Base-by-base conservation (phyloP, 495 filamentous ascomycete species). In the Aspergillus funiculosus region DNA sequence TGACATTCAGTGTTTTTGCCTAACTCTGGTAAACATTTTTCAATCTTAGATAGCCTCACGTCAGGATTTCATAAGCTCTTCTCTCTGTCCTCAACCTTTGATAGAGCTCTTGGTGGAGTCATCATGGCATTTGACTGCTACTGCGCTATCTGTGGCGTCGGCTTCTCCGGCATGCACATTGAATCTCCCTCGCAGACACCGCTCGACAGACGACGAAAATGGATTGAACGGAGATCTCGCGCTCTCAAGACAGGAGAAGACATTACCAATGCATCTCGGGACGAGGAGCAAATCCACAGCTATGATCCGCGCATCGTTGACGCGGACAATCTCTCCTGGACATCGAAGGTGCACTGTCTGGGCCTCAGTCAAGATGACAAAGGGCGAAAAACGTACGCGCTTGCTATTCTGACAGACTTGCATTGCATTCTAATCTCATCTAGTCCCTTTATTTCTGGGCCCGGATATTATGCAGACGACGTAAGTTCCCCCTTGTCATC, bases 41-140 rank as follows among this genome's bases (percentile, higher is more conserved):
- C n/a, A n/a, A n/a, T n/a, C n/a, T n/a, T n/a, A n/a, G n/a, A n/a
- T n/a, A n/a, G n/a, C n/a, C n/a, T n/a, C n/a, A n/a, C n/a, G n/a
- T n/a, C n/a, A n/a, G n/a, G n/a, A n/a, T n/a, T n/a, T n/a, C n/a
- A n/a, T n/a, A n/a, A n/a, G n/a, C n/a, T n/a, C n/a, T n/a, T n/a
- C n/a, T n/a, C n/a, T n/a, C n/a, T n/a, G n/a, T n/a, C n/a, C n/a
- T n/a, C n/a, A n/a, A n/a, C n/a, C n/a, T n/a, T n/a, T n/a, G n/a
- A n/a, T n/a, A n/a, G n/a, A n/a, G n/a, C n/a, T n/a, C n/a, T n/a
- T n/a, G n/a, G n/a, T n/a, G n/a, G n/a, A n/a, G n/a, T n/a, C n/a
- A n/a, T n/a, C 11, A 57, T 57, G 54, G 54, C 54, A 11, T 57
- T 51, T 37, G 54, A 57, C 20, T 57, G 54, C 14, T 57, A 57